Base-by-base conservation (phyloP, 305 asterid species). In the Fraxinus velutina region DNA sequence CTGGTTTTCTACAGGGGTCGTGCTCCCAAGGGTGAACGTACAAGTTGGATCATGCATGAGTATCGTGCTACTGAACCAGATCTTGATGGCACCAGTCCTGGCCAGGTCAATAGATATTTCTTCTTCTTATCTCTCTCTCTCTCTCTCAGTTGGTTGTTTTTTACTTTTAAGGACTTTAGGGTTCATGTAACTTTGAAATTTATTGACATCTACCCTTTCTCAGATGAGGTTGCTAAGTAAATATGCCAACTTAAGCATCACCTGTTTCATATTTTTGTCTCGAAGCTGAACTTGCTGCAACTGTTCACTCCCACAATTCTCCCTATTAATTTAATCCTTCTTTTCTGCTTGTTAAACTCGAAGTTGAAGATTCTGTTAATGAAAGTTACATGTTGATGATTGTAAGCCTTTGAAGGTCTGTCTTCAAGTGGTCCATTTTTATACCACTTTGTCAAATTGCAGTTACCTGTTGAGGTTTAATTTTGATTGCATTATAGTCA, bases 11-110 rank as follows among this genome's bases (percentile, higher is more conserved):
- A 91, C 86, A 88, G 75, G 89, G 97, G 97, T 66, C 93, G 97
- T 78, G 97, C 97, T 50, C 97, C 97, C 2, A 89, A 89, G 84
- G 97, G 92, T 17, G 91, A 90, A 81, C 94, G 95, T 5, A 91
- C 94, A 4, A 87, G 85, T 84, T 92, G 95, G 95, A 87, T 92
- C 80, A 89, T 92, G 94, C 97, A 92, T 80, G 97, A 92, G 86
- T 92, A 92, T 86, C 95, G 95, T 66, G 89, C 90, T 71, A 91
- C 92, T 32, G 93, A 90, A 85, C 92, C 93, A 5, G 94, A 90
- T 85, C 97, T 91, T 85, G 94, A 92, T 82, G 97, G 94, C 79
- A 90, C 90, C 29, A 85, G 85, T 79, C 88, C 92, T 88, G 92
- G 91, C 80, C 97, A 92, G 93, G 97, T 92, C 27, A 81, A 37